A percentile compares a stretch with the other conserved stretches of the same genome.
Conservation (phyloP, 2,329 filamentous ascomycete genomes). For the Apiospora phragmitis region DNA sequence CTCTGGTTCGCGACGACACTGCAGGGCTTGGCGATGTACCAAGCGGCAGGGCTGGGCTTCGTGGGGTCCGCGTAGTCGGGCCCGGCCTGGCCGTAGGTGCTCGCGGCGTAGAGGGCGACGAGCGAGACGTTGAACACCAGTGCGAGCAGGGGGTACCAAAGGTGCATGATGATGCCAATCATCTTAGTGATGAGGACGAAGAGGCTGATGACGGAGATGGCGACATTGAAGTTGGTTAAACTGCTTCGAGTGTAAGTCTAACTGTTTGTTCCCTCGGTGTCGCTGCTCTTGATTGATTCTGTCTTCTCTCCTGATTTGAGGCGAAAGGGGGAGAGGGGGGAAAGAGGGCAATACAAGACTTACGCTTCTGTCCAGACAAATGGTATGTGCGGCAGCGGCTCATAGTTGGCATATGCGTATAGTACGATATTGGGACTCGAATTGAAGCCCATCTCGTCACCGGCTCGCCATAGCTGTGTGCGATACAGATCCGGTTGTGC, state of each 20-base stretch:
- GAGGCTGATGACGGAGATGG: slow-evolving; percentile 72
- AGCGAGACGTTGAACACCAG: slow-evolving; percentile 58
- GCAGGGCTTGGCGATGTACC: slow-evolving; percentile 76
- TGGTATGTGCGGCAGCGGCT: slow-evolving; percentile 60
- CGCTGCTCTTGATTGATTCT: not conserved
- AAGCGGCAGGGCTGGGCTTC: slow-evolving; percentile 63
- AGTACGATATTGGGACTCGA: slow-evolving; percentile 69
- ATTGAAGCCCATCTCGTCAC: slow-evolving; percentile 70
- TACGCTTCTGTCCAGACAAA: slow-evolving; percentile 74
- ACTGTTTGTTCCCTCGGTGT: not conserved
- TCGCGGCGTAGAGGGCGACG: slow-evolving; percentile 63
- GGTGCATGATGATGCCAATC: slow-evolving; percentile 68
- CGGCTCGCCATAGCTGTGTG: slow-evolving; percentile 71
- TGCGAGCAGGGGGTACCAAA: slow-evolving; percentile 68
- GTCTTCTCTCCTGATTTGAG: not conserved
- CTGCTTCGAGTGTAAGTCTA: slow-evolving; percentile 40
- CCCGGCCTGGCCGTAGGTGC: slow-evolving; percentile 70
- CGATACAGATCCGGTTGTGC: slow-evolving; percentile 73
- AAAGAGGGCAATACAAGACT: slow-evolving; percentile 40
- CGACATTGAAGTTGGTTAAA: slow-evolving; percentile 74
- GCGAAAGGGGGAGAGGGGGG: not conserved
- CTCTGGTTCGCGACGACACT: slow-evolving; percentile 54
- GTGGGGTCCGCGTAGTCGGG: slow-evolving; percentile 69
- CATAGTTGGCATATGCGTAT: slow-evolving; percentile 73
- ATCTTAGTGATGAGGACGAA: slow-evolving; percentile 75